Conservation (phyloP, 805 yeast genomes). For the Candida quercuum region DNA sequence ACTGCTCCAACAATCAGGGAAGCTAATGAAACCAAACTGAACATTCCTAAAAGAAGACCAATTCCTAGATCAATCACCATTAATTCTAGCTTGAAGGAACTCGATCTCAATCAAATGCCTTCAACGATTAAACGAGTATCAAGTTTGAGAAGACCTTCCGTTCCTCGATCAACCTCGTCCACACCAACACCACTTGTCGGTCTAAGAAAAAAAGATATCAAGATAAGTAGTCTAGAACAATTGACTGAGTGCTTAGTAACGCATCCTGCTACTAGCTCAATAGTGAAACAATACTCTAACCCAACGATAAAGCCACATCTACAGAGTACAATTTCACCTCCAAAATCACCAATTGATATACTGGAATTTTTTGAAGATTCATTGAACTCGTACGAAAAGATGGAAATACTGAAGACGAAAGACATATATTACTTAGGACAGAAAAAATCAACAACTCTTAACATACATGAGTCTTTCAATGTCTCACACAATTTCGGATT, state of each 20-base stretch:
- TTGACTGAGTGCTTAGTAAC: not conserved
- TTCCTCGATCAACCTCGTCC: not conserved
- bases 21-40: slow-evolving; percentile 1
- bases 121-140: not conserved
- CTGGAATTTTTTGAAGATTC: not conserved
- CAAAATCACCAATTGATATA: not conserved
- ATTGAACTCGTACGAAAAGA: slow-evolving; percentile 52
- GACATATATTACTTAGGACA: slow-evolving; percentile 49
- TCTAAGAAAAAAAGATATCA: not conserved
- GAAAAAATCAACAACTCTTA: slow-evolving; percentile 5
- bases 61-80: slow-evolving; percentile 17
- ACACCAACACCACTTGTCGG: not conserved
- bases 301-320: slow-evolving; percentile 1
- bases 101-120: not conserved
- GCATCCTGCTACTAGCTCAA: not conserved
- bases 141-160: not conserved
- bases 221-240: not conserved
- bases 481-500: slow-evolving; percentile 42
- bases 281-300: not conserved
- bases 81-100: slow-evolving; percentile 12
- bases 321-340: not conserved
- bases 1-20: not conserved
- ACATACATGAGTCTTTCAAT: slow-evolving; percentile 4
- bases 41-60: slow-evolving; percentile 12
- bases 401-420: slow-evolving; percentile 48